A percentile compares a stretch with the other conserved stretches of the same genome.
Conservation (phyloP, 2,329 filamentous ascomycete species). For the Penicillium sumatraense region DNA sequence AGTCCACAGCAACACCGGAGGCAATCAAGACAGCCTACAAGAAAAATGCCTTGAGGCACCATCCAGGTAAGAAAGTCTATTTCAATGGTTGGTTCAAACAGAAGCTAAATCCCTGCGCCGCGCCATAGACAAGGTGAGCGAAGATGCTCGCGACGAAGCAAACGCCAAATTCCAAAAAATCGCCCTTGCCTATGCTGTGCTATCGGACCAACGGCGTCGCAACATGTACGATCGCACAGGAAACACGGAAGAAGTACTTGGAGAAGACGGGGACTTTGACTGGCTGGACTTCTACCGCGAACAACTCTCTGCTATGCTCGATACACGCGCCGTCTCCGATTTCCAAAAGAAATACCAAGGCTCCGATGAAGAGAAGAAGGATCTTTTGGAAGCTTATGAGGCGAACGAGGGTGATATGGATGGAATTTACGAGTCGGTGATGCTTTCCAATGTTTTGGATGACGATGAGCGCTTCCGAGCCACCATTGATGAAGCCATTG, state of each 20-base stretch:
- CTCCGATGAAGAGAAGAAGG: conserved; percentile 80
- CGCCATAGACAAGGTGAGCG: conserved; percentile 73
- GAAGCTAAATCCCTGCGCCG: conserved; percentile 27
- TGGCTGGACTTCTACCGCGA: conserved; percentile 89
- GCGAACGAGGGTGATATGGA: conserved; percentile 75
- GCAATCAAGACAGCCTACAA: conserved; percentile 91
- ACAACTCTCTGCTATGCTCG: conserved; percentile 79
- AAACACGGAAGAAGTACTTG: conserved; percentile 80
- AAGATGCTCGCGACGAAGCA: conserved; percentile 70
- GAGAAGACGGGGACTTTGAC: conserved; percentile 75
- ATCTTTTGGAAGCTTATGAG: conserved; percentile 77
- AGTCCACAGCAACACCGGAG: conserved; percentile 71
- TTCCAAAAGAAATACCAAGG: conserved; percentile 81
- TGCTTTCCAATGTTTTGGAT: conserved; percentile 80
- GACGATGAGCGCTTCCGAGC: conserved; percentile 84
- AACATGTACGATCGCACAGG: conserved; percentile 89
- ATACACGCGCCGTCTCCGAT: conserved; percentile 71
- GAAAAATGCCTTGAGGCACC: conserved; percentile 84
- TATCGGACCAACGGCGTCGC: conserved; percentile 80
- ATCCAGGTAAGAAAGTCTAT: conserved; percentile 82
- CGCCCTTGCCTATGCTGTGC: conserved; percentile 90
- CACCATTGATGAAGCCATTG: conserved; percentile 83
- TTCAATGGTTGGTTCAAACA: conserved; percentile 10
- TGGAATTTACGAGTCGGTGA: conserved; percentile 76
- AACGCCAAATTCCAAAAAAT: conserved; percentile 85